Evolutionary conservation across 495 filamentous ascomycete species (phyloP).

Genomic region (Podospora tetraspora): DNA sequence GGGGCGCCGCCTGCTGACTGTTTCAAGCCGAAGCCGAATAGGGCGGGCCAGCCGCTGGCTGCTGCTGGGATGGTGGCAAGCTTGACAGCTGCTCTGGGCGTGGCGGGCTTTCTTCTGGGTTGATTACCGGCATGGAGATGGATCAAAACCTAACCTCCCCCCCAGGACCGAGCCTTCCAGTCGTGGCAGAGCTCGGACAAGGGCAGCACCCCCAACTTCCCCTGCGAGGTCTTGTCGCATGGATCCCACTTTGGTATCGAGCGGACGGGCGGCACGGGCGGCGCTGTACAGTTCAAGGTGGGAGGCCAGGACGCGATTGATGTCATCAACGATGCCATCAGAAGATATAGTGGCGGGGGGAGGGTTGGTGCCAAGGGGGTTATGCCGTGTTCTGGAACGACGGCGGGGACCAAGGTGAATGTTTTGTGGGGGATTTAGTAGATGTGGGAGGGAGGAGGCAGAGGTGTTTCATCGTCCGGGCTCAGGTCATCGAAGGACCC

Average conservation of each 20-base stretch:
- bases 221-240: conserved; percentile 19
- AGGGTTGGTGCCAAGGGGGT: conserved; percentile 29
- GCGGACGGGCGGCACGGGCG: not conserved
- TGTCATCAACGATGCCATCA: conserved; percentile 11
- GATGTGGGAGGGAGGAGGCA: too few relatives aligned
- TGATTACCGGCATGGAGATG: not conserved
- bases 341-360: conserved; percentile 14
- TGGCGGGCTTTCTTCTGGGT: not conserved
- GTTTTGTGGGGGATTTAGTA: conserved; percentile 4
- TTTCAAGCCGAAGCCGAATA: not conserved
- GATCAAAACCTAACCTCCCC: too few relatives aligned
- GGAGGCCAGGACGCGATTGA: conserved; percentile 13
- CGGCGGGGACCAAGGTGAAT: not conserved
- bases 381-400: conserved; percentile 24
- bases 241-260: conserved; percentile 13
- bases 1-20: not conserved
- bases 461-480: too few relatives aligned
- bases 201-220: conserved; percentile 19
- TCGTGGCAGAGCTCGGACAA: conserved; percentile 17
- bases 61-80: not conserved
- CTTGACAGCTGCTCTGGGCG: not conserved
- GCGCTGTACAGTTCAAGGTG: conserved; percentile 1
- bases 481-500: too few relatives aligned
- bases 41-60: conserved; percentile 1
- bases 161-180: conserved; percentile 15